phyloP scores from a whole-genome alignment of 257 asterid genomes.

The Solanum habrochaites region DNA sequence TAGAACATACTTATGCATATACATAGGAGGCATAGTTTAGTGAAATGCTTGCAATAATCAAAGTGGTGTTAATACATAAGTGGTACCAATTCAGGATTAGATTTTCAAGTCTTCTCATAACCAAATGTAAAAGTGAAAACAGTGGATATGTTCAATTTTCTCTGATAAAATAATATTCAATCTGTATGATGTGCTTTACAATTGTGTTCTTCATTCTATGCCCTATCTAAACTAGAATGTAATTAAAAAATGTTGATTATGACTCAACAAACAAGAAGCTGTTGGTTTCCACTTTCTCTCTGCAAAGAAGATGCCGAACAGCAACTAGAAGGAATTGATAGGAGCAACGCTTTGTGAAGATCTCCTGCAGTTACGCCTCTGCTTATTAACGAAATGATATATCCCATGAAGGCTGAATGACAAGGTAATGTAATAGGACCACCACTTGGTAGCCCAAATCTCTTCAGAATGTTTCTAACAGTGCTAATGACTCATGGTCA shows the following conservation, averaged over 20 bases:
- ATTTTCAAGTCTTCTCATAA: background rate
- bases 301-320: background rate
- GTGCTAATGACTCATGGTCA: background rate
- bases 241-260: background rate
- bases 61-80: background rate
- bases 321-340: background rate
- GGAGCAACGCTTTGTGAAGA: background rate
- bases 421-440: background rate
- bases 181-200: background rate
- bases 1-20: background rate
- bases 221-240: background rate
- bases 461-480: background rate
- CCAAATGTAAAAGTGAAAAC: background rate
- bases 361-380: background rate
- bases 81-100: background rate
- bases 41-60: background rate
- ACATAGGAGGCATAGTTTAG: background rate
- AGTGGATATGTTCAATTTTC: background rate
- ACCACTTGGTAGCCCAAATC: background rate
- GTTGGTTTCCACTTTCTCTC: background rate
- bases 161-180: background rate
- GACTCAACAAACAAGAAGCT: background rate
- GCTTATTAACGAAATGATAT: background rate
- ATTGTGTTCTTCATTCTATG: background rate
- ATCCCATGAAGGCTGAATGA: background rate